A percentile compares a stretch with the other conserved stretches of the same genome.
These are phyloP conservation scores for Cladosporium halotolerans DNA, from an alignment of 2,329 filamentous ascomycete genomes.

Conservation along the genomic window DNA sequence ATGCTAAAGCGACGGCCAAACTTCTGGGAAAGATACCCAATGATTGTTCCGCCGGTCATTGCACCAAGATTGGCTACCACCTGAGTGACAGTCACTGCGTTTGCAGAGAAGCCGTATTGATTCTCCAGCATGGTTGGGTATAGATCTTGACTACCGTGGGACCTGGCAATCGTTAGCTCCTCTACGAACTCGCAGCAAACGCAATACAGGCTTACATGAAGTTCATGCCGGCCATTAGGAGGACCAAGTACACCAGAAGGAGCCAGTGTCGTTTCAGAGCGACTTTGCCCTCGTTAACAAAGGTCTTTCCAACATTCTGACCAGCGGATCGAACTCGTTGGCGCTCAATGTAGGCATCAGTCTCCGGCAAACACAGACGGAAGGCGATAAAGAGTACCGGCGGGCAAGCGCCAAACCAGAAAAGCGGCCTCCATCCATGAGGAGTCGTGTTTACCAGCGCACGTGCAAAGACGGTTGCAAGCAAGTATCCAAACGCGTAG, in stretches of 20 bases:
- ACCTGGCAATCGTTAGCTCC: constrained; percentile 26
- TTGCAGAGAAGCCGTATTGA: constrained; percentile 48
- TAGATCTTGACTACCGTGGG: constrained; percentile 65
- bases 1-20: constrained; percentile 44
- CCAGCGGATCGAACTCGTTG: constrained; percentile 55
- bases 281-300: constrained; percentile 70
- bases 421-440: constrained; percentile 77
- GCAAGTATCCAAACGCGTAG: constrained; percentile 59
- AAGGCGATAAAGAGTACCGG: constrained; percentile 75
- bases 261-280: constrained; percentile 76
- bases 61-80: constrained; percentile 47
- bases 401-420: constrained; percentile 81
- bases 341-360: constrained; percentile 63
- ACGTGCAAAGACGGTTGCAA: constrained; percentile 38
- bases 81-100: constrained; percentile 44
- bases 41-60: constrained; percentile 40
- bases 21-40: constrained; percentile 42
- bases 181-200: constrained; percentile 9
- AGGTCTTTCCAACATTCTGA: constrained; percentile 58
- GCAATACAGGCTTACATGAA: constrained; percentile 54
- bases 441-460: constrained; percentile 69
- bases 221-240: constrained; percentile 88
- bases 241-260: constrained; percentile 70
- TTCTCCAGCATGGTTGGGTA: constrained; percentile 57
- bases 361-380: constrained; percentile 73